Percentiles rank a stretch among this genome's conserved stretches.
These are phyloP conservation scores for Fusarium pilosicola DNA, from an alignment of 2,329 filamentous ascomycete genomes.

Conservation along the genomic window DNA sequence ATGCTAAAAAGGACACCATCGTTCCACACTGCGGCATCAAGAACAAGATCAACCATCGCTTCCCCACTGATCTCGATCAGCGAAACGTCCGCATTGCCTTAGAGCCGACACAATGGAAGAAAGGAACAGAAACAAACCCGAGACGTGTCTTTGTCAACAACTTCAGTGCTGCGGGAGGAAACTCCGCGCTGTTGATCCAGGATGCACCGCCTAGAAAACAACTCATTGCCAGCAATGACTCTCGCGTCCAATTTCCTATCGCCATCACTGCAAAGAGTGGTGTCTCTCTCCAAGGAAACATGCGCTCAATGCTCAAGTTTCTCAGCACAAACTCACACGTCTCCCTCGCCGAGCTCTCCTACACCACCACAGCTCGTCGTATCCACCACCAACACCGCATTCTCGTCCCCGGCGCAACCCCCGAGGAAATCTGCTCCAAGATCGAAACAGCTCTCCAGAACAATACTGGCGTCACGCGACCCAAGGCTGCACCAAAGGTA, in stretches of 20 bases:
- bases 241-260: constrained; percentile 8
- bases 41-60: constrained; percentile 55
- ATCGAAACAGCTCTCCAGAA: constrained; percentile 11
- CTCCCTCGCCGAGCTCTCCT: constrained; percentile 59
- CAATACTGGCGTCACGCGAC: constrained; percentile 14
- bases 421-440: constrained; percentile 5
- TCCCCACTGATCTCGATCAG: constrained; percentile 55
- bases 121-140: constrained; percentile 48
- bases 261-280: constrained; percentile 21
- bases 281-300: constrained; percentile 15
- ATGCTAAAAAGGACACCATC: constrained; percentile 60
- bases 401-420: constrained; percentile 7
- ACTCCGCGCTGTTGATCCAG: constrained; percentile 73
- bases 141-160: constrained; percentile 70
- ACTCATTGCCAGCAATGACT: constrained; percentile 56
- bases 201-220: constrained; percentile 52
- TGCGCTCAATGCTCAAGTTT: constrained; percentile 17
- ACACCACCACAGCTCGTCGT: constrained; percentile 50
- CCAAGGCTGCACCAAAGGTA: constrained; percentile 20
- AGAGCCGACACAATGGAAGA: constrained; percentile 60
- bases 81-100: constrained; percentile 63
- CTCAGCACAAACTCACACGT: constrained; percentile 41
- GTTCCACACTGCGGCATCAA: constrained; percentile 66
- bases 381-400: constrained; percentile 58
- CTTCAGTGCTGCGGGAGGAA: constrained; percentile 77